Evolutionary conservation across 2,329 filamentous ascomycete genomes (phyloP), one percentile per base, ranked within the genome.

Genomic region (Stagonosporopsis chrysanthemi): DNA sequence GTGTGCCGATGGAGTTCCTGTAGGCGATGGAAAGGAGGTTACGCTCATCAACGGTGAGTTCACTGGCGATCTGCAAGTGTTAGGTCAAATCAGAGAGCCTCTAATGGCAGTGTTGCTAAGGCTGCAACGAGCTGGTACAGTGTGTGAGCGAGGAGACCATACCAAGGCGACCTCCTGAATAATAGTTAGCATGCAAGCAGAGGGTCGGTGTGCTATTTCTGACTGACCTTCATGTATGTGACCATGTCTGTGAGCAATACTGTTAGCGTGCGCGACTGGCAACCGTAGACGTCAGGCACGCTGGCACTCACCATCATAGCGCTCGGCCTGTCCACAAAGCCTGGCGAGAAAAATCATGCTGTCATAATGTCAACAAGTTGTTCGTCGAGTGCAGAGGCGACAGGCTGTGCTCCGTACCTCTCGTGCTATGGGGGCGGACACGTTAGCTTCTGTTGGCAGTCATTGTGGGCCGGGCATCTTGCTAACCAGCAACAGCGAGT

Each of bases 251-350:
- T 66, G 60, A 64, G 66, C 64, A 65, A 54, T 56, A 58, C 69
- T 48, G 78, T 75, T 70, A 77, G 73, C 69, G 67, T 51, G 59
- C 62, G 66, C 62, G 56, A 58, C 42, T 56, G 47, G 45, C 44
- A n/a, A n/a, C n/a, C n/a, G n/a, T n/a, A n/a, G n/a, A 60, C 54
- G 54, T 56, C 46, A 58, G 52, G 41, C 57, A 56, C 52, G 29
- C 57, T 49, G 50, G 69, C 65, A 78, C 85, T 80, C 79, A 88
- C 86, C 95, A 94, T 99, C 94, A 84, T 99, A 99, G 79, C 94
- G 94, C 88, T 98, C 95, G 80, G 95, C 95, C 89, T 99, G 95
- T 91, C 98, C 95, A 87, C 95, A 98, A 80, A 99, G 92, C 85
- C 95, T 90, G 82, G 95, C 95, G 81, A 98, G 92, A 87, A 98